Base-by-base conservation (phyloP, 2,329 filamentous ascomycete species). In the Diaporthe humulicola region DNA sequence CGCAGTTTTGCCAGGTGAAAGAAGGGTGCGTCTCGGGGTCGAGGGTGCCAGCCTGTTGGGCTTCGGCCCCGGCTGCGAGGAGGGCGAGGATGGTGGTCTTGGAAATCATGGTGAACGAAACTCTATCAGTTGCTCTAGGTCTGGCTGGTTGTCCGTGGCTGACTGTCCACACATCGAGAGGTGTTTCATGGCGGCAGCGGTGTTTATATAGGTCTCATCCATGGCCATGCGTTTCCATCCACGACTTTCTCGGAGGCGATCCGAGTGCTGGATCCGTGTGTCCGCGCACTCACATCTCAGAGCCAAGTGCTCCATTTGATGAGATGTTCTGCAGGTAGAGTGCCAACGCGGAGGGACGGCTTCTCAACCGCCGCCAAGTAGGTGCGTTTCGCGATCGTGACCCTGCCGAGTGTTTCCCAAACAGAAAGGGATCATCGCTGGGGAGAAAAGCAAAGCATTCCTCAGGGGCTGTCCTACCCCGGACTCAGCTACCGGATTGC, bases 1-100 rank as follows among this genome's bases (percentile, higher is more conserved):
- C 86, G 80, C 89, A 91, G 77, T 84, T 86, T 78, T 89, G 83
- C 85, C 87, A 89, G 72, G 84, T 87, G 79, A 91, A 82, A 71
- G 85, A 79, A 73, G 89, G 89, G 77, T 91, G 90, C 28, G 82
- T 84, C 78, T 90, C 88, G 14, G 85, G 80, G 15, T 81, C 81
- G 74, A 82, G 75, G 38, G 83, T 88, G 60, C 88, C 88, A 61
- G 86, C 84, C 78, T 88, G 84, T 80, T 92, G 90, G 73, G 87
- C 88, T 28, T 61, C 42, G 48, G 58, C 71, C 25, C 54, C 66
- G 17, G 66, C 73, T 50, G 45, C 40, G 19, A 74, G 56, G 38
- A 69, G 30, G 17, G 56, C 52, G 28, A 70, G 38, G 36, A 71
- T 30, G 50, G 45, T 67, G 22, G 30, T 38, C n/a, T 67, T 52